phyloP scores from a whole-genome alignment of 371 early-diverging fungal species.

The Mucor circinelloides region DNA sequence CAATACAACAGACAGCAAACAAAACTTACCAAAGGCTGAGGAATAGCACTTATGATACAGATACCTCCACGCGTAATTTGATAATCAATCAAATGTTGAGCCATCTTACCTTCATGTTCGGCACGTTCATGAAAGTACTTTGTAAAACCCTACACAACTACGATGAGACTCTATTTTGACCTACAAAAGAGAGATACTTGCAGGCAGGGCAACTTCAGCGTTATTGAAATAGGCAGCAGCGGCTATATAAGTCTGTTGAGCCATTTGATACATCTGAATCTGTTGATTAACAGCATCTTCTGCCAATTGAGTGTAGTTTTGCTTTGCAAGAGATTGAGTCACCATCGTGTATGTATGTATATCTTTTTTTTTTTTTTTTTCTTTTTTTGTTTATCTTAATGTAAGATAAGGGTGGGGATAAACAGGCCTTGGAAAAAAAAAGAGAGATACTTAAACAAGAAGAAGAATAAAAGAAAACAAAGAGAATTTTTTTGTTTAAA shows the following conservation, averaged over 20 bases:
- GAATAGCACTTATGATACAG: constrained; percentile 38
- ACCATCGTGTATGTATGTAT: neutral
- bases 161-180: neutral
- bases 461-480: neutral
- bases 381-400: neutral
- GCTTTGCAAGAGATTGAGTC: constrained; percentile 48
- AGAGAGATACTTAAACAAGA: neutral
- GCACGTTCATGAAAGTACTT: constrained; percentile 63
- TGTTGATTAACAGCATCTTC: constrained; percentile 64
- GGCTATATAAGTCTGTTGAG: constrained; percentile 56
- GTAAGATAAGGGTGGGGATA: constrained; percentile 3
- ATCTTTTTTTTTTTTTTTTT: neutral
- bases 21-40: constrained; percentile 40
- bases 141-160: constrained; percentile 41
- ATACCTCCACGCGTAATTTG: constrained; percentile 65
- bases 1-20: neutral
- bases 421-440: neutral
- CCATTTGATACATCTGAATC: constrained; percentile 54
- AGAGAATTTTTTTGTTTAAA: neutral
- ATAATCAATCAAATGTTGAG: constrained; percentile 62
- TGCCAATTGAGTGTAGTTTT: constrained; percentile 58
- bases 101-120: constrained; percentile 51
- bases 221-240: constrained; percentile 57
- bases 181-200: constrained; percentile 7
- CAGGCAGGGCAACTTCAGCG: constrained; percentile 56